Evolutionary conservation across 2,329 filamentous ascomycete species (phyloP).

Genomic region (Fusarium secorum): DNA sequence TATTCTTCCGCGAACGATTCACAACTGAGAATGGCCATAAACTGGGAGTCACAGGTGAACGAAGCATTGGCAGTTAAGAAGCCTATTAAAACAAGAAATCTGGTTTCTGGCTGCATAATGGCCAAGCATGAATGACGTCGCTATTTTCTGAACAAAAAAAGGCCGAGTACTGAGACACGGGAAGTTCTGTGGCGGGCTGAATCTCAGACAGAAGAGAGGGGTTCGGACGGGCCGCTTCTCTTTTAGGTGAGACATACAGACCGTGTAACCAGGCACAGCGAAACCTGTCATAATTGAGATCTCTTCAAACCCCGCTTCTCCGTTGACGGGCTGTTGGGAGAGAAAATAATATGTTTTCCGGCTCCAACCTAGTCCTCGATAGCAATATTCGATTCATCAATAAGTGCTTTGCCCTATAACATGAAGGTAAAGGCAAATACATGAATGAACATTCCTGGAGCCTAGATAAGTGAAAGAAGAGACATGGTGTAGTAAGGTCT

Average conservation of each 20-base stretch:
- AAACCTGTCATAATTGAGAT: background rate
- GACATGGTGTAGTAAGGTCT: accelerated
- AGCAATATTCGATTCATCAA: too few species aligned
- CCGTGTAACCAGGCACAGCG: background rate
- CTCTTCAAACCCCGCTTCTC: background rate
- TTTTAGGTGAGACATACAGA: background rate
- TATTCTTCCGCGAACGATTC: too few species aligned
- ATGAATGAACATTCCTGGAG: accelerated
- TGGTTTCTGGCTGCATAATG: accelerated
- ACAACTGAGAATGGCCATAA: too few species aligned
- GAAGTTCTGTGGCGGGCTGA: background rate
- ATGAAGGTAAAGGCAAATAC: too few species aligned
- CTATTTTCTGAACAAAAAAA: accelerated
- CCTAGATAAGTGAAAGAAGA: accelerated
- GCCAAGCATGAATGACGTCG: background rate
- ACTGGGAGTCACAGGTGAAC: too few species aligned
- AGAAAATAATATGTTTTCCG: accelerated
- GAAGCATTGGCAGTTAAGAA: too few species aligned
- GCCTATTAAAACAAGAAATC: background rate
- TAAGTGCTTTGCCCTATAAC: too few species aligned
- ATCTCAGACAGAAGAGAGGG: background rate
- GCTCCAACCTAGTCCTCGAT: accelerated
- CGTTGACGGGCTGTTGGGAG: background rate
- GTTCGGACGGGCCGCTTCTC: background rate
- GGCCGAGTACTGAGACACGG: background rate